phyloP scores from a whole-genome alignment of 1,139 yeast genomes.

The Kurtzmaniella quercitrusa region DNA sequence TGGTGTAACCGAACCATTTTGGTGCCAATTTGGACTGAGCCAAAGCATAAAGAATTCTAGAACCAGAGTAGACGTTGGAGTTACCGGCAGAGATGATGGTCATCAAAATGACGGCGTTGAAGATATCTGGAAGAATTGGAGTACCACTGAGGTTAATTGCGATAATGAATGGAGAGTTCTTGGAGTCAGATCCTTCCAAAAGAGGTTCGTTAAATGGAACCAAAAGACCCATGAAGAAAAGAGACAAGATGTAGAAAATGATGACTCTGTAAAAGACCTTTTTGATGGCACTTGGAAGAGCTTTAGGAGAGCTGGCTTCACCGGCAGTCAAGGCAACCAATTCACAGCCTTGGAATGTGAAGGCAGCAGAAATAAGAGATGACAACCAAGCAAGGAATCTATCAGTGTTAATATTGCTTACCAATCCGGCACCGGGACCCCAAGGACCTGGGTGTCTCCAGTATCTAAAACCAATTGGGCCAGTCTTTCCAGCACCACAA shows the following conservation, averaged over 20 bases:
- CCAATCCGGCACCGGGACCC: constrained; percentile 56
- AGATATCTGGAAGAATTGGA: constrained; percentile 60
- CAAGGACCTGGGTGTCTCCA: constrained; percentile 94
- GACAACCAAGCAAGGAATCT: constrained; percentile 66
- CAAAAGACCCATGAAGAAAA: constrained; percentile 76
- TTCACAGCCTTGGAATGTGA: constrained; percentile 79
- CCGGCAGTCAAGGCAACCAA: constrained; percentile 87
- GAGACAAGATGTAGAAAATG: constrained; percentile 73
- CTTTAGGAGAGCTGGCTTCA: constrained; percentile 77
- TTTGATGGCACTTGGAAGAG: constrained; percentile 81
- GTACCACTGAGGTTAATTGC: constrained; percentile 70
- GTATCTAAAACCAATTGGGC: constrained; percentile 79
- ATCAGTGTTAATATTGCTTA: constrained; percentile 42
- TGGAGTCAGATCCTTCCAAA: constrained; percentile 14
- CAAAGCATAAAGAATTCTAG: constrained; percentile 66
- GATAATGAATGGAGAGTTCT: constrained; percentile 50
- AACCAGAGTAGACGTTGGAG: constrained; percentile 76
- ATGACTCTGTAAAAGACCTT: constrained; percentile 79
- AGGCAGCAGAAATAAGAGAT: constrained; percentile 63
- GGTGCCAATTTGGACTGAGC: constrained; percentile 64
- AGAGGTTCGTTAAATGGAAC: constrained; percentile 73
- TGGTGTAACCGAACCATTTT: constrained; percentile 45
- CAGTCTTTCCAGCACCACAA: constrained; percentile 66
- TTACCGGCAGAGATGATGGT: constrained; percentile 79
- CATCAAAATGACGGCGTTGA: constrained; percentile 67